Conservation (phyloP, 2,329 filamentous ascomycete genomes). For the Stenocarpella maydis region DNA sequence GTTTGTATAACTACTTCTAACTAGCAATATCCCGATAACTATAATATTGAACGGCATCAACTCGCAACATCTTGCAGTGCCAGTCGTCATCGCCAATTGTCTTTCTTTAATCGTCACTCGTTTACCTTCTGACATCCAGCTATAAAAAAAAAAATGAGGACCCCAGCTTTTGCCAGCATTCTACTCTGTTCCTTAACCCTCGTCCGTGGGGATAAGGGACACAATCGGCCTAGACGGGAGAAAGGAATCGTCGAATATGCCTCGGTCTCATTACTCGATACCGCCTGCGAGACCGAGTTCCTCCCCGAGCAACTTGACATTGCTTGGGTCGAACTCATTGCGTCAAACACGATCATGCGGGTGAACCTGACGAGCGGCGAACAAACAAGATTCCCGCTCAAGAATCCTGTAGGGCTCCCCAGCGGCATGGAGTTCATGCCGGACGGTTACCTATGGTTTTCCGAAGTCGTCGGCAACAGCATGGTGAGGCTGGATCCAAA, state of each 20-base stretch:
- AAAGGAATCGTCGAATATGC: conserved; percentile 2
- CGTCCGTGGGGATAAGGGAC: conserved; percentile 1
- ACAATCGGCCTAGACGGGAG: not conserved
- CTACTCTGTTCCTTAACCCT: not conserved
- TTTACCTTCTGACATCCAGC: not conserved
- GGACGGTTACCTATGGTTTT: conserved; percentile 16
- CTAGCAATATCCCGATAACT: not conserved
- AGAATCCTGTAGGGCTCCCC: conserved; percentile 4
- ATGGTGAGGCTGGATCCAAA: conserved; percentile 19
- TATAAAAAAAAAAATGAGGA: conserved; percentile 9
- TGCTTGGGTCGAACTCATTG: conserved; percentile 14
- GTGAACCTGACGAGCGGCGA: conserved; percentile 20
- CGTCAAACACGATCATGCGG: conserved; percentile 18
- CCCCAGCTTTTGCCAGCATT: not conserved
- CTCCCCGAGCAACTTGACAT: conserved; percentile 2
- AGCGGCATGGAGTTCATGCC: conserved; percentile 24
- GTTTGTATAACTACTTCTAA: conserved; percentile 10
- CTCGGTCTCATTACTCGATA: conserved; percentile 4
- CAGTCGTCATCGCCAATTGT: not conserved
- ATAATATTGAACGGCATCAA: not conserved
- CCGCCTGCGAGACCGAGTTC: conserved; percentile 19
- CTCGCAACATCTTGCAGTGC: not conserved
- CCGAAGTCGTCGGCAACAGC: conserved; percentile 14
- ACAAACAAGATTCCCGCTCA: conserved; percentile 9
- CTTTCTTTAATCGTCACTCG: not conserved